Percentiles rank a stretch among this genome's conserved stretches.
Evolutionary conservation across 768 basidiomycete species (phyloP).

Genomic region (Mycena albidolilacea): DNA sequence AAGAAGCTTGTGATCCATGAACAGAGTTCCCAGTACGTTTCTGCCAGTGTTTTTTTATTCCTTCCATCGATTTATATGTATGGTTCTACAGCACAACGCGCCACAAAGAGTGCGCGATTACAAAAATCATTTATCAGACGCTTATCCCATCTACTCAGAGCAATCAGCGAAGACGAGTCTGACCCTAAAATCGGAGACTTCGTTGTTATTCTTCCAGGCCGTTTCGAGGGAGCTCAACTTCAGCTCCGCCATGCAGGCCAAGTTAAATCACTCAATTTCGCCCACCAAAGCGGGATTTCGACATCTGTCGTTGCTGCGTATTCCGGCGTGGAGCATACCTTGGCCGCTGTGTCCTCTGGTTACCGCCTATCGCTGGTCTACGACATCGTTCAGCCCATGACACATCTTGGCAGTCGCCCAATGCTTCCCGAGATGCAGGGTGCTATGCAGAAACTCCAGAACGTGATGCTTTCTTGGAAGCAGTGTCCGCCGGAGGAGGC

Average conservation of each 20-base stretch:
- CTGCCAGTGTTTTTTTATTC: background rate
- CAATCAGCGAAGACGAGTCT: constrained; percentile 31
- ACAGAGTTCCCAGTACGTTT: constrained; percentile 8
- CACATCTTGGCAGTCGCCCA: constrained; percentile 14
- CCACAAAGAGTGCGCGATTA: constrained; percentile 30
- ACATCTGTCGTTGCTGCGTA: constrained; percentile 39
- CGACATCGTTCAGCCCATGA: constrained; percentile 34
- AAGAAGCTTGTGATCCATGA: constrained; percentile 35
- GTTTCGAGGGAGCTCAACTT: constrained; percentile 33
- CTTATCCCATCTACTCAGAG: constrained; percentile 7
- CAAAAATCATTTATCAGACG: no score
- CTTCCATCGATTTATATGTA: background rate
- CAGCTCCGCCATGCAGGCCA: constrained; percentile 33
- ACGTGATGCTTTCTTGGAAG: constrained; percentile 40
- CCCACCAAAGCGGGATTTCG: constrained; percentile 23
- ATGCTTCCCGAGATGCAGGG: constrained; percentile 37
- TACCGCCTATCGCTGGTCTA: constrained; percentile 36
- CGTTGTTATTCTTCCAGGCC: constrained; percentile 34
- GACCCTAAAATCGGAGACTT: constrained; percentile 34
- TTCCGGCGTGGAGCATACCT: constrained; percentile 33
- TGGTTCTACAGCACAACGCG: constrained; percentile 3
- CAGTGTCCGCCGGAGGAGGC: constrained; percentile 24
- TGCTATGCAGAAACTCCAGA: constrained; percentile 25
- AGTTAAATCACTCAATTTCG: constrained; percentile 26
- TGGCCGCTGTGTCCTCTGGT: constrained; percentile 27